Evolutionary conservation across 306 rosid genomes (phyloP).

Genomic region (Vigna unguiculata): DNA sequence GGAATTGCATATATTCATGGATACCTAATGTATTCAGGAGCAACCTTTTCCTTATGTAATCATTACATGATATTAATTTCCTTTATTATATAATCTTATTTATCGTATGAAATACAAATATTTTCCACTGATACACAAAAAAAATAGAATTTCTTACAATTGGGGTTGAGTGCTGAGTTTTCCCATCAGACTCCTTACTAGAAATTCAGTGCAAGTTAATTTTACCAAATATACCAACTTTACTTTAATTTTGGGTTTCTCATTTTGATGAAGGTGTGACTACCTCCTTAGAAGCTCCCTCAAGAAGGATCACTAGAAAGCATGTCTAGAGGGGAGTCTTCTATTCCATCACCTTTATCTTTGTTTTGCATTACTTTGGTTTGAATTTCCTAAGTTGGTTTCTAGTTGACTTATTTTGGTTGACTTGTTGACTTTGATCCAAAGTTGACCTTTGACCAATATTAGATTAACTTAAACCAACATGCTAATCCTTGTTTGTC

Average conservation of each 20-base stretch:
- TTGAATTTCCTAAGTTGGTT: no score
- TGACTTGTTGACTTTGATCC: no score
- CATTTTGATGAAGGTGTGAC: no score
- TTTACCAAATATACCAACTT: not conserved
- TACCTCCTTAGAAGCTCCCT: no score
- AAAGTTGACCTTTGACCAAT: no score
- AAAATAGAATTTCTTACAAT: not conserved
- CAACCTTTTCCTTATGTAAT: not conserved
- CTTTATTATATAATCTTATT: not conserved
- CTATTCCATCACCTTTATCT: no score
- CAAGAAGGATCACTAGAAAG: no score
- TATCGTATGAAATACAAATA: not conserved
- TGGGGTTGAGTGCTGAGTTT: not conserved
- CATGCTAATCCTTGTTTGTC: no score
- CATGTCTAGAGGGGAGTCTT: no score
- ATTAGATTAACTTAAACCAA: no score
- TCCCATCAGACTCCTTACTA: constrained; percentile 1
- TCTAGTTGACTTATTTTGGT: no score
- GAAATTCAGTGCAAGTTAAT: not conserved
- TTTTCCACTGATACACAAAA: not conserved
- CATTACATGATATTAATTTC: not conserved
- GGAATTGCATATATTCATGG: not conserved
- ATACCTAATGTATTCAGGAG: not conserved
- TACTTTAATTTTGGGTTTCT: not conserved
- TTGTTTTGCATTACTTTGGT: no score